Evolutionary conservation across 2,329 filamentous ascomycete species (phyloP).

Genomic region (Colletotrichum liriopes): DNA sequence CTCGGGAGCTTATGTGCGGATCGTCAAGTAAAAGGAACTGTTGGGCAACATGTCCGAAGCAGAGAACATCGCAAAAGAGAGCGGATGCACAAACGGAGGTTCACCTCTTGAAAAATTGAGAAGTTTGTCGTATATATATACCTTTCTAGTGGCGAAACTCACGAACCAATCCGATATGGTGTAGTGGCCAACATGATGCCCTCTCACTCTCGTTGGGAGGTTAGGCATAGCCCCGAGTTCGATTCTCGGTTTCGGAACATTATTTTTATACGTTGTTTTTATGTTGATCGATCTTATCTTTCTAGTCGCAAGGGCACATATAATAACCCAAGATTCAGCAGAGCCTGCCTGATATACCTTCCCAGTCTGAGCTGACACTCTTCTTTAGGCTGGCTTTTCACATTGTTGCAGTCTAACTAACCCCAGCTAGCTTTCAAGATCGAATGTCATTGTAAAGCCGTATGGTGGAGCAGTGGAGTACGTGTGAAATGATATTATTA

Average conservation of each 20-base stretch:
- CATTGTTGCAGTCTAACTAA: background rate
- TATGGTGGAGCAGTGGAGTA: background rate
- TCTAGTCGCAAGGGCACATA: no score
- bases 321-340: no score
- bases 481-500: background rate
- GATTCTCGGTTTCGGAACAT: conserved; percentile 42
- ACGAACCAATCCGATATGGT: conserved; percentile 28
- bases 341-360: no score
- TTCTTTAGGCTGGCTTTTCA: background rate
- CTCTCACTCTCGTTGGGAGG: conserved; percentile 5
- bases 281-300: no score
- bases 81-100: background rate
- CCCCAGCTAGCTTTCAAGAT: background rate
- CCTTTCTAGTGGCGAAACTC: no score
- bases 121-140: background rate
- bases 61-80: background rate
- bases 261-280: no score
- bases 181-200: conserved; percentile 42
- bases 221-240: conserved; percentile 42
- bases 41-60: no score
- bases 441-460: background rate
- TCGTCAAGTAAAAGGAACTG: no score
- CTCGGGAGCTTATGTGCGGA: background rate
- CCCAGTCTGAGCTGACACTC: no score
- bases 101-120: background rate